Evolutionary conservation across 495 filamentous ascomycete species (phyloP).

Genomic region (Halenospora varia): DNA sequence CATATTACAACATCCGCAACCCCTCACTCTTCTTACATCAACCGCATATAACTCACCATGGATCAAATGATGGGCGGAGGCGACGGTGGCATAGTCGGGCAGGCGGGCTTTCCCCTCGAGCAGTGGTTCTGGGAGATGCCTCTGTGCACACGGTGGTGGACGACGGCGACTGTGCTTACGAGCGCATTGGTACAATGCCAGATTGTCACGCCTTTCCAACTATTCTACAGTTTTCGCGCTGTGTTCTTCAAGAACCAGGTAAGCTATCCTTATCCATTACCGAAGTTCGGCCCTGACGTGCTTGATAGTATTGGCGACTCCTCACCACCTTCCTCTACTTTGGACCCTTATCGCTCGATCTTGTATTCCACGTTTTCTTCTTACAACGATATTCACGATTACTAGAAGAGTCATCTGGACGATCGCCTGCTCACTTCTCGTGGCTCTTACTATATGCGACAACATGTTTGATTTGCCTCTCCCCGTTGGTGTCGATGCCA

Average conservation of each 20-base stretch:
- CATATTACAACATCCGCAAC: background rate
- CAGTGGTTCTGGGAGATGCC: conserved; percentile 80
- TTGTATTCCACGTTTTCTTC: conserved; percentile 99
- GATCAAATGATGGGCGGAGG: conserved; percentile 63
- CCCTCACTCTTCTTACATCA: background rate
- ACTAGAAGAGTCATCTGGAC: conserved; percentile 86
- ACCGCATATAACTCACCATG: conserved; percentile 40
- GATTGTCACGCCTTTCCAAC: conserved; percentile 83
- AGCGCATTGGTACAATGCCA: conserved; percentile 90
- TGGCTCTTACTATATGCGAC: conserved; percentile 89
- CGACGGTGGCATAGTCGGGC: conserved; percentile 37
- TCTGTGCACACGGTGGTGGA: conserved; percentile 93
- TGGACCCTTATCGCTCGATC: conserved; percentile 87
- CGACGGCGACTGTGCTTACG: conserved; percentile 83
- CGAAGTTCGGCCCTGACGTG: conserved; percentile 15
- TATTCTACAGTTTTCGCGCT: conserved; percentile 93
- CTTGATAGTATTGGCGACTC: conserved; percentile 84
- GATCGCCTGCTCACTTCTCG: conserved; percentile 83
- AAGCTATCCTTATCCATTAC: conserved; percentile 13
- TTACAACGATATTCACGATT: conserved; percentile 93
- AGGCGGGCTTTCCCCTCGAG: conserved; percentile 77
- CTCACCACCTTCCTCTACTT: conserved; percentile 96
- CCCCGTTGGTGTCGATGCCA: conserved; percentile 79
- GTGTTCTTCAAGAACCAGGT: conserved; percentile 91
- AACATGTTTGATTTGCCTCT: conserved; percentile 69